A percentile compares a stretch with the other conserved stretches of the same genome.
Evolutionary conservation across 2,329 filamentous ascomycete species (phyloP).

Genomic region (Arthrinium phaeospermum): DNA sequence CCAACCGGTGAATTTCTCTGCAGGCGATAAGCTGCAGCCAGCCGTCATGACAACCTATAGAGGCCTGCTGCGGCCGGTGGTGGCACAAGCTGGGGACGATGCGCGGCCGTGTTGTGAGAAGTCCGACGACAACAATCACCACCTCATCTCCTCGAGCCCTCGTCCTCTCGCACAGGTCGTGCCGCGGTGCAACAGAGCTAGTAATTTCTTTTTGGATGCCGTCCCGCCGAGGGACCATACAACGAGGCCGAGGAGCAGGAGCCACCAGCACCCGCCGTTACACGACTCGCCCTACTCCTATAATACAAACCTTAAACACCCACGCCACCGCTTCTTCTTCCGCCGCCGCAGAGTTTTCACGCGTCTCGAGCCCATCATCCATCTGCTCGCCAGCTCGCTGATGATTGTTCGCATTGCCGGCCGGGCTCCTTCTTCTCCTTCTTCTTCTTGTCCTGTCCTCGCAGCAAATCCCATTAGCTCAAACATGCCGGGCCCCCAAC

Average conservation of each 20-base stretch:
- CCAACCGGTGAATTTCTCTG: neutral
- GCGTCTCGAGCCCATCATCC: neutral
- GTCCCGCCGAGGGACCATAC: neutral
- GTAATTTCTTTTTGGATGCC: slow-evolving; percentile 14
- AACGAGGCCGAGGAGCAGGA: neutral
- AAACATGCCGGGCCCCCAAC: slow-evolving; percentile 3
- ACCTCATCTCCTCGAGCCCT: neutral
- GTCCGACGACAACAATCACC: neutral
- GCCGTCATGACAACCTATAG: slow-evolving; percentile 3
- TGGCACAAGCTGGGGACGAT: neutral
- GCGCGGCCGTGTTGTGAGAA: neutral
- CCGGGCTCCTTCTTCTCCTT: neutral
- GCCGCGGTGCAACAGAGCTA: slow-evolving; percentile 7
- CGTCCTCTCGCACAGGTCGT: neutral
- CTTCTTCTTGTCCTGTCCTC: neutral
- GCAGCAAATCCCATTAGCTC: neutral
- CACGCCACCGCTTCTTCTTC: neutral
- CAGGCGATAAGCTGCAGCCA: neutral
- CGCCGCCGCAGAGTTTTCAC: neutral
- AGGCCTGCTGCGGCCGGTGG: neutral
- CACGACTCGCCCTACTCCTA: neutral
- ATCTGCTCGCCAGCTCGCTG: neutral
- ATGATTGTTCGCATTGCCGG: neutral
- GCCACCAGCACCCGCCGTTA: neutral
- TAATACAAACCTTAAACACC: slow-evolving; percentile 1